These are phyloP conservation scores for Blastocystis sp. DNA, from an alignment of 352 stramenopile species.

Conservation along the genomic window DNA sequence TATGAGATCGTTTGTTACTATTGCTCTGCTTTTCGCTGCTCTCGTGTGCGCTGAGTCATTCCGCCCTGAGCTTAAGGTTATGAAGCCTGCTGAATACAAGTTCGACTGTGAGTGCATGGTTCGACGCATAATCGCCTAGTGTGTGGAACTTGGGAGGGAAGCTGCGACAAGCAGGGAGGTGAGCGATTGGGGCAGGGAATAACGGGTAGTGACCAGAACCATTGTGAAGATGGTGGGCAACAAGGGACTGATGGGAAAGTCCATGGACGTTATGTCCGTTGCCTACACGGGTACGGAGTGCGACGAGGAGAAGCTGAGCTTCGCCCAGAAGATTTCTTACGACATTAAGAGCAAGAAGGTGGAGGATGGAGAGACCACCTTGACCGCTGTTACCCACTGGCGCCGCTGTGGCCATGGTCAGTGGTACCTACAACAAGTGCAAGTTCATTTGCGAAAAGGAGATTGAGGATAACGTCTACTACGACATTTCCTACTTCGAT, in stretches of 20 bases:
- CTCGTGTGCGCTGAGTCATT: constrained; percentile 32
- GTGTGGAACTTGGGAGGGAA: constrained; percentile 36
- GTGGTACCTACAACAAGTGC: neutral
- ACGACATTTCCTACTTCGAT: constrained; percentile 15
- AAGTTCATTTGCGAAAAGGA: neutral
- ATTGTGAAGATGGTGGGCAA: constrained; percentile 34
- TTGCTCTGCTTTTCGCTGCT: constrained; percentile 21
- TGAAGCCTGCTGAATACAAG: constrained; percentile 28
- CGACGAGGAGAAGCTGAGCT: constrained; percentile 2
- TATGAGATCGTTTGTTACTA: constrained; percentile 23
- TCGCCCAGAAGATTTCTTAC: constrained; percentile 1
- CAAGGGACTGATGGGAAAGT: constrained; percentile 44
- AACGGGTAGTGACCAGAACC: neutral
- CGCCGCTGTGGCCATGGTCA: neutral
- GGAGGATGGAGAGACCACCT: neutral
- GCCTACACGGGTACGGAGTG: constrained; percentile 37
- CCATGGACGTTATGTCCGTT: neutral
- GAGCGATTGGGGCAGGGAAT: neutral
- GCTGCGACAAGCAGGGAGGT: neutral
- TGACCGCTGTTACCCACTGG: constrained; percentile 5
- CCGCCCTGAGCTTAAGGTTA: constrained; percentile 54
- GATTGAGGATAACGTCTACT: constrained; percentile 28
- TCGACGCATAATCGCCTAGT: constrained; percentile 14
- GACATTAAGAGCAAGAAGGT: neutral
- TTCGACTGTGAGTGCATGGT: constrained; percentile 13